Evolutionary conservation across 768 basidiomycete species (phyloP), one percentile per base, ranked within the genome.

Genomic region (Holtermannia corniformis): DNA sequence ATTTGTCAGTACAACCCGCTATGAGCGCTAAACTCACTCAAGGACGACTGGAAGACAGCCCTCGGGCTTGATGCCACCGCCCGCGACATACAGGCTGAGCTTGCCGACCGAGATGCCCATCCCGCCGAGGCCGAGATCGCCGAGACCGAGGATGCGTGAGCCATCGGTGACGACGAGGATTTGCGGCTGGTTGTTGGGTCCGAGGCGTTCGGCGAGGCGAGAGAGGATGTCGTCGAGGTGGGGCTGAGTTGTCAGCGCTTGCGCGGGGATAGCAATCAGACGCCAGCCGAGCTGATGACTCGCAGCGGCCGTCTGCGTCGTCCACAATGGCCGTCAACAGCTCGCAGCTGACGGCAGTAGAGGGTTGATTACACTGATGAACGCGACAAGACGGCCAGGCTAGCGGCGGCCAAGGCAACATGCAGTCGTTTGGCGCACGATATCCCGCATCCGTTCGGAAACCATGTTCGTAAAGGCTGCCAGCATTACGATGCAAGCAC

Each of bases 81-180:
- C 89, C 19, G 87, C 86, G 52, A 90, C 78, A 67, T 92, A 93
- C 16, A 95, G 78, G 16, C 86, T 87, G 5, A 96, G 77, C 73
- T 95, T 93, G n/a, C 91, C 91, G 47, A 91, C 84, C 5, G 86
- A 81, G 61, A 93, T 72, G 13, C 74, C 73, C 65, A 74, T 73
- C 14, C 72, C 73, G 4, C 73, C 73, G 16, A 73, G 62, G 3
- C 74, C 75, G 14, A 74, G 61, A 54, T 76, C 74, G 16, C 75
- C 91, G 19, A 95, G 74, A 52, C 91, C 91, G 28, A 95, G 79
- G 62, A 93, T 91, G 44, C 91, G 83, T 16, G 86, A 87, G 76
- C 90, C 91, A 72, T 93, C 91, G 0, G 91, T 95, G 23, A 95
- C 89, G 40, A 96, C 91, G 47, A 82, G 81, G 58, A 95, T 92